Conservation (phyloP, 768 basidiomycete genomes). For the Cystobasidium tubakii region DNA sequence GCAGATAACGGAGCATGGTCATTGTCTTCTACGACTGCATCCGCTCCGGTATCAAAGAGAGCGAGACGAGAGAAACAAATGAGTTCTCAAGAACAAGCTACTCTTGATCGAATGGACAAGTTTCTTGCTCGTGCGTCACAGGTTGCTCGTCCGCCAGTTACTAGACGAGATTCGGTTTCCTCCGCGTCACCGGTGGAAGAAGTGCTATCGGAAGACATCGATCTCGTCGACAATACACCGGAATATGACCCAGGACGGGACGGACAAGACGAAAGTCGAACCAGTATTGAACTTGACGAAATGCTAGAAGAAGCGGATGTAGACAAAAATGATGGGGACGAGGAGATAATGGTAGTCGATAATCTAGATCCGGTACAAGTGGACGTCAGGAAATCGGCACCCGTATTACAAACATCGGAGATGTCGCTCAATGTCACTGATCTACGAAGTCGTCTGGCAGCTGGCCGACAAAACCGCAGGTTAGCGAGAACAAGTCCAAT, state of each 20-base stretch:
- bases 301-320: not conserved
- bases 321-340: not conserved
- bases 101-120: slow-evolving; percentile 1
- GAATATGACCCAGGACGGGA: not conserved
- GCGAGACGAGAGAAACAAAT: not conserved
- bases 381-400: not conserved
- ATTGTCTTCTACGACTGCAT: not conserved
- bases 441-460: not conserved
- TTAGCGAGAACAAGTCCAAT: not conserved
- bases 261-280: not conserved
- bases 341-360: not conserved
- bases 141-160: not conserved
- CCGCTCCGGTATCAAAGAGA: not conserved
- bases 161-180: not conserved
- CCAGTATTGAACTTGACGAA: not conserved
- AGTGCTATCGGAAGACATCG: not conserved
- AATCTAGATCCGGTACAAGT: not conserved
- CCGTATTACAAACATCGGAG: not conserved
- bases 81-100: not conserved
- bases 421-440: not conserved
- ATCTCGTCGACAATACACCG: not conserved
- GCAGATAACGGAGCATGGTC: not conserved
- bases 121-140: not conserved
- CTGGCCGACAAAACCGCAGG: not conserved
- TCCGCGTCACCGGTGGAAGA: not conserved